Base-by-base conservation (phyloP, 345 rosid genomes). In the Physaria fendleri region DNA sequence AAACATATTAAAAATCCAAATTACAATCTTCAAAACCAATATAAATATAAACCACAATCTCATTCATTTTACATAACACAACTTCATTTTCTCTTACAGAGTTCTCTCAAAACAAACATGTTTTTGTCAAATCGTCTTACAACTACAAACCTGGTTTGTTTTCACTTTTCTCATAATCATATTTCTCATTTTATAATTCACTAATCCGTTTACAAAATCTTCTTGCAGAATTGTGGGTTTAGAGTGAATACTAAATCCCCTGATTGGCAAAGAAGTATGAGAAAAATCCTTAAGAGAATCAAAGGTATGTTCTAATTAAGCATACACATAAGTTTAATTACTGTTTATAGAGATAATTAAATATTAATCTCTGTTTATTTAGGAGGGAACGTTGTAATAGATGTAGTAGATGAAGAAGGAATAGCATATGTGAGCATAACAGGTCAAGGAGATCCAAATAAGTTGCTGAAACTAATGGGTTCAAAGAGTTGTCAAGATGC, bases 401-500 rank as follows among this genome's bases (percentile, higher is more conserved):
- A 68, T 6, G 60, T 59, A 20, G 73, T 59, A 25, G 73, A 68
- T 51, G 73, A 68, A 25, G 73, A 68, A 60, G 73, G 73, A 68
- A 60, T 68, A 48, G 62, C 67, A 34, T 60, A 68, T 4, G 62
- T n/a, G n/a, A n/a, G n/a, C n/a, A n/a, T 60, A 6, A 50, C 72
- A 38, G 72, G 72, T 13, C 54, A 52, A 25, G 72, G 72, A 0
- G 55, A 68, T 45, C 66, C 60, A 41, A 52, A 68, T 24, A 68
- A 68, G 66, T 61, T 68, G 14, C 7, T 68, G 34, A 68, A 59
- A 43, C 30, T 68, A 9, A 68, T 68, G 72, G 66, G 61, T 42
- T 68, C 72, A 2, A 68, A 23, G 20, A 68, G 46, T 20, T 55
- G 66, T 21, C 51, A 68, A 52, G 55, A 60, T 38, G 61, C 72